Conservation (phyloP, 495 filamentous ascomycete genomes). For the Podospora didyma region DNA sequence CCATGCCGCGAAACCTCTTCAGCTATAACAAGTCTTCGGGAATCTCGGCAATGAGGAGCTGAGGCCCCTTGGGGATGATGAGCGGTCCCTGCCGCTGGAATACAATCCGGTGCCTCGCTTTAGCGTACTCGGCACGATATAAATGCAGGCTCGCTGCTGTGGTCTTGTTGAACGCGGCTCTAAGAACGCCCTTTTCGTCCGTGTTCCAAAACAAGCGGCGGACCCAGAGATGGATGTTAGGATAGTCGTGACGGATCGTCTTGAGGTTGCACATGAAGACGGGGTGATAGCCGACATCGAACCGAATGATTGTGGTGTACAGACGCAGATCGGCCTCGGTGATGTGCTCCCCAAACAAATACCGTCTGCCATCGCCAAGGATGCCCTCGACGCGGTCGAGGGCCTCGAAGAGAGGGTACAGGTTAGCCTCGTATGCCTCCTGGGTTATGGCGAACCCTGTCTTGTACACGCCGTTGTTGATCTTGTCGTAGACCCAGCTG, state of each 20-base stretch:
- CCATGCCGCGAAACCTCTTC: too few relatives aligned
- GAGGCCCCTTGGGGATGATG: constrained; percentile 29
- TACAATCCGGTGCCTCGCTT: constrained; percentile 17
- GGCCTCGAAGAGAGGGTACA: constrained; percentile 62
- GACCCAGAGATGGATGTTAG: constrained; percentile 64
- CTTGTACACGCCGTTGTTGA: constrained; percentile 85
- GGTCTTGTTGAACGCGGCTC: constrained; percentile 46
- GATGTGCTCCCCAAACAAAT: constrained; percentile 58
- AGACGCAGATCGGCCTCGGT: constrained; percentile 78
- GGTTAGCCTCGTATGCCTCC: constrained; percentile 65
- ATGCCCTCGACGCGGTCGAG: constrained; percentile 67
- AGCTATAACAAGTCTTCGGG: too few relatives aligned
- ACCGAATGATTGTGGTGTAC: constrained; percentile 74
- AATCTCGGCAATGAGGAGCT: constrained; percentile 26
- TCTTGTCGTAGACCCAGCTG: constrained; percentile 75
- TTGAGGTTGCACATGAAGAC: constrained; percentile 80
- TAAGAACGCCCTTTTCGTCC: constrained; percentile 30
- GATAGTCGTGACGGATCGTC: constrained; percentile 73
- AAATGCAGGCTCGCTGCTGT: constrained; percentile 44
- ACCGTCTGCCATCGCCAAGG: constrained; percentile 42
- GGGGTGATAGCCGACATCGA: constrained; percentile 76
- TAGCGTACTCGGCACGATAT: constrained; percentile 22
- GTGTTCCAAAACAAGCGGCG: constrained; percentile 65
- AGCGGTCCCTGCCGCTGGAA: constrained; percentile 15
- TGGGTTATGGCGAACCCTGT: constrained; percentile 48